Base-by-base conservation (phyloP, 306 rosid species). In the Myrica gale region DNA sequence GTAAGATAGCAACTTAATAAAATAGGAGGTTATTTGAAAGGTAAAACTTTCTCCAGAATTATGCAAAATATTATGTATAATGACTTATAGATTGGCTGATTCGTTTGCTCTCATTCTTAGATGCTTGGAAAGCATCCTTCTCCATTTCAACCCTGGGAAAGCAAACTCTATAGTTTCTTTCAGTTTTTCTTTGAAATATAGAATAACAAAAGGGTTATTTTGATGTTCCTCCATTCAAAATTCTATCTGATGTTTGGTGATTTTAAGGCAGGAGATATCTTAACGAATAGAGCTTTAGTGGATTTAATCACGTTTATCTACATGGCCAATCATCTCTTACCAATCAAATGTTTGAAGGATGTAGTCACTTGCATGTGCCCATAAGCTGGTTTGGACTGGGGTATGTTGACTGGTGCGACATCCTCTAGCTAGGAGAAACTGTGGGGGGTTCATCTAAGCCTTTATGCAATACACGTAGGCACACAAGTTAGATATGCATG, bases 171-270 rank as follows among this genome's bases (percentile, higher is more conserved):
- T 62, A 65, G 21, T 17, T 41, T 65, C 48, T 65, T 63, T 63
- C 9, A 57, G 15, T 26, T 26, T 26, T 26, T 26, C 32, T 26
- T 0, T 26, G 32, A 26, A 26, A 26, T 26, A 26, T 26, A 15
- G 11, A 60, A 13, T 60, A 10, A 10, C 4, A 23, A 5, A 6
- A 60, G 21, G 37, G 11, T 32, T 0, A 32, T 61, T 61, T 26
- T 61, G 44, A 32, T 60, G 15, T 26, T 61, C 32, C 68, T 61
- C 68, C 39, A 61, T 61, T 23, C 61, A n/a, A 61, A 61, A 32
- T 11, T 57, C 10, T 42, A 10, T 60, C 42, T 61, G 9, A n/a
- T 61, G 19, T 61, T 61, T 26, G 2, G 68, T 61, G 44, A 61
- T 10, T 42, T 65, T 41, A 16, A 41, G 23, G 26, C 50, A 17